These are phyloP conservation scores for Ramaria rubella DNA, from an alignment of 768 basidiomycete genomes.

Conservation along the genomic window DNA sequence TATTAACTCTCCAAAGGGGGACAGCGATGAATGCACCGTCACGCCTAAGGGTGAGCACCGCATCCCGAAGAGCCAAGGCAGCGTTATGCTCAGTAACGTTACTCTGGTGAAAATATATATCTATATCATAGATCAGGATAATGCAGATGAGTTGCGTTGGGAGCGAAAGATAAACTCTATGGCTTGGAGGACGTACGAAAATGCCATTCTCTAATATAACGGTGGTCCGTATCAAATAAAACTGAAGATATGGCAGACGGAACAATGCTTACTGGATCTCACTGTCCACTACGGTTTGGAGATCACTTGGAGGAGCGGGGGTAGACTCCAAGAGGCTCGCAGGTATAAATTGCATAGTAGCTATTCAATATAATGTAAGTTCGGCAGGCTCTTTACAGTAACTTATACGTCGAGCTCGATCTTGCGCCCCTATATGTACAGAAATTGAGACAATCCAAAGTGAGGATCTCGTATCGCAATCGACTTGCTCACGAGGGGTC, in stretches of 20 bases:
- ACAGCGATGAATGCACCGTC: conserved; percentile 79
- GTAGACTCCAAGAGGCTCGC: not conserved
- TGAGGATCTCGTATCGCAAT: no score
- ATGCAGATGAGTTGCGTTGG: conserved; percentile 2
- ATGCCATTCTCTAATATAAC: conserved; percentile 61
- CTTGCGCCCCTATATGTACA: no score
- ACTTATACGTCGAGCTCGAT: no score
- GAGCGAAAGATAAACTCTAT: not conserved
- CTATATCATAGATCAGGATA: conserved; percentile 27
- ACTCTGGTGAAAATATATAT: conserved; percentile 73
- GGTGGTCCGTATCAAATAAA: not conserved
- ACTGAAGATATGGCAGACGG: not conserved
- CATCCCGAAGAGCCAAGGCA: conserved; percentile 63
- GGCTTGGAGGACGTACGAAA: conserved; percentile 46
- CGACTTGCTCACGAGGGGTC: no score
- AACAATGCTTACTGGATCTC: conserved; percentile 52
- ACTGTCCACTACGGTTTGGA: conserved; percentile 48
- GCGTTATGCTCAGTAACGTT: conserved; percentile 56
- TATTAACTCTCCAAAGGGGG: conserved; percentile 66
- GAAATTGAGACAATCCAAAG: no score
- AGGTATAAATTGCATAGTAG: not conserved
- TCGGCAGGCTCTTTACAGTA: no score
- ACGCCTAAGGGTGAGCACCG: conserved; percentile 60
- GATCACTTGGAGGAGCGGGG: conserved; percentile 37
- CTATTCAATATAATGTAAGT: no score